Base-by-base conservation (phyloP, 1,284 basidiomycete genomes). In the Cryptococcus depauperatus region DNA sequence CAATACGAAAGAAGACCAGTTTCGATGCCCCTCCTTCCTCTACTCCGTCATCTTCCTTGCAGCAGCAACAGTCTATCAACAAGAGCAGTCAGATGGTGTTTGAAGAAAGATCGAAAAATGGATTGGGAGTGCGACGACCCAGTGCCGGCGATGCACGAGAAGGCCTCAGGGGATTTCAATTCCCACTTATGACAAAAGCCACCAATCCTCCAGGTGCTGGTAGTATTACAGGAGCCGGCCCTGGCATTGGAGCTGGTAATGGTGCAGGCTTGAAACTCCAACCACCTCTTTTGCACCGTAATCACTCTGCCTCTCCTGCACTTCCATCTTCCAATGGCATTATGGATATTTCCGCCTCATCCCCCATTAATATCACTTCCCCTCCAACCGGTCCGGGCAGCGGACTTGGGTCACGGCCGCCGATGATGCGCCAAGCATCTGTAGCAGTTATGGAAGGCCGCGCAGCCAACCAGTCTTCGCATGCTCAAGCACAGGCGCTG, bases 391-490 rank as follows among this genome's bases (percentile, higher is more conserved):
- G 8, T 22, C 14, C 16, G 8, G 18, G 22, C 14, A 16, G 19
- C 10, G 26, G 16, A 9, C 14, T 41, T n/a, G 26, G 39, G 13
- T 42, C 48, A 16, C 50, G 62, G 35, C 61, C 62, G 18, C 51
- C 59, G 1, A 67, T 69, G 64, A 69, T 69, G 64, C 59, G 66
- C 9, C 64, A 67, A 48, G 66, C 68, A 4, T 62, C 59, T 3
- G 66, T 65, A 10, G 64, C 69, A 2, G 65, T 71, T 16, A 69
- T 70, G 68, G 69, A 70, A 41, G 64, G 66, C 5, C 50, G 62
- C 23, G 56, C 56, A 2, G 51, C 55, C 10, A 46, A 47, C n/a
- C 59, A 61, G n/a, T 52, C 51, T 4, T 59, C 55, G 9, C 57
- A 57, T 32, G 54, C 52, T 28, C 55, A 54, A 35, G 59, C 56